Percentiles rank a stretch among this genome's conserved stretches.
Conservation (phyloP, 2,329 filamentous ascomycete species). For the Microdochium trichocladiopsis region DNA sequence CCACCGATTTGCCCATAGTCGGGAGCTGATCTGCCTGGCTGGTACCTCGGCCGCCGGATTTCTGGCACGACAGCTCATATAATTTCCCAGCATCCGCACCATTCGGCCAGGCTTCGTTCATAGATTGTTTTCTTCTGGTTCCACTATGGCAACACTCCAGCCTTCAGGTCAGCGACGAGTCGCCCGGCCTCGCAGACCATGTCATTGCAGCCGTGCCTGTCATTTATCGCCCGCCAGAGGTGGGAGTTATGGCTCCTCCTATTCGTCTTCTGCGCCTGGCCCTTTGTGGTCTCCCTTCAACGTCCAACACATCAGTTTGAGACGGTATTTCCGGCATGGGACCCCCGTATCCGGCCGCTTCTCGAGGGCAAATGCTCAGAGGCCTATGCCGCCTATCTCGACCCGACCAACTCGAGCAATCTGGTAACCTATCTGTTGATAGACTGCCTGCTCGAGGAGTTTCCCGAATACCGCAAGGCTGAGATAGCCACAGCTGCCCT, state of each 20-base stretch:
- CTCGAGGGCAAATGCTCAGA: background rate
- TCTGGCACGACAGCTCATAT: no score
- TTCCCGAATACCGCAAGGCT: constrained; percentile 11
- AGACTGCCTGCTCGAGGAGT: constrained; percentile 9
- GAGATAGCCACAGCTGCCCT: constrained; percentile 11
- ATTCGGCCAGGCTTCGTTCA: no score
- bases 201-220: no score
- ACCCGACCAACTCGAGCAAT: background rate
- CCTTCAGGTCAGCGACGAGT: no score
- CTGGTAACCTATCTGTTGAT: constrained; percentile 2
- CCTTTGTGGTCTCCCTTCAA: background rate
- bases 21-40: no score
- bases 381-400: background rate
- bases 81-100: no score
- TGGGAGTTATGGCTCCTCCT: background rate
- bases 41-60: no score
- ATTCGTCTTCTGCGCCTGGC: background rate
- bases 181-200: no score
- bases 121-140: no score
- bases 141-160: no score
- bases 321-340: background rate
- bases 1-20: no score
- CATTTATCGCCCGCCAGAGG: no score
- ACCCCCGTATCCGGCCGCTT: background rate
- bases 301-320: background rate